Evolutionary conservation across 2,329 filamentous ascomycete species (phyloP).

Genomic region (Venturia effusa): DNA sequence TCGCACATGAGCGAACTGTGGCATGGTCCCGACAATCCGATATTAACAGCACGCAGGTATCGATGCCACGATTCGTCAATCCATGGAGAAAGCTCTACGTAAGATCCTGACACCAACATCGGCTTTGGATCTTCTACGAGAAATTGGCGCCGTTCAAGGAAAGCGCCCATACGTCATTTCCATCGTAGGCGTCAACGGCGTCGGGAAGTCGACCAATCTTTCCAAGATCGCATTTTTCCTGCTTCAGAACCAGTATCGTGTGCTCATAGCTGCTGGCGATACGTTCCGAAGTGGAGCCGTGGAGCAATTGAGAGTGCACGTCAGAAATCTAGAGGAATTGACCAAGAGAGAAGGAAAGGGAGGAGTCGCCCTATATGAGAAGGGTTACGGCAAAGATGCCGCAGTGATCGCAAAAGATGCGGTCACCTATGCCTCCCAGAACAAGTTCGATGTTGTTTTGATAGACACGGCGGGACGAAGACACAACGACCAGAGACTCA

Average conservation of each 20-base stretch:
- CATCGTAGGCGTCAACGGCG: slow-evolving; percentile 95
- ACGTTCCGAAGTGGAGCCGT: slow-evolving; percentile 96
- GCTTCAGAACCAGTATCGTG: slow-evolving; percentile 91
- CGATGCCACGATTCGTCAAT: slow-evolving; percentile 68
- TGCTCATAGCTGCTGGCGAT: slow-evolving; percentile 87
- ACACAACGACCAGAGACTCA: slow-evolving; percentile 91
- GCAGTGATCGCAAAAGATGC: slow-evolving; percentile 92
- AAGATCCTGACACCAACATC: slow-evolving; percentile 95
- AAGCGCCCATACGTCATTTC: slow-evolving; percentile 89
- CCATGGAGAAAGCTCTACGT: slow-evolving; percentile 84
- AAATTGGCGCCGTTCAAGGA: slow-evolving; percentile 65
- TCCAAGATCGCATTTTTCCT: slow-evolving; percentile 98
- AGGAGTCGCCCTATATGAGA: slow-evolving; percentile 83
- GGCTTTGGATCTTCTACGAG: slow-evolving; percentile 85
- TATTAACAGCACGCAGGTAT: slow-evolving; percentile 39
- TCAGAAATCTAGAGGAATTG: slow-evolving; percentile 84
- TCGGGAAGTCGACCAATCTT: slow-evolving; percentile 95
- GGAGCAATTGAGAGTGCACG: slow-evolving; percentile 92
- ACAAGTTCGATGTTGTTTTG: slow-evolving; percentile 82
- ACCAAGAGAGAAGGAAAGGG: slow-evolving; percentile 70
- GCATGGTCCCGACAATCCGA: background rate
- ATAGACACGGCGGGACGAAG: slow-evolving; percentile 93
- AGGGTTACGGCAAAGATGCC: slow-evolving; percentile 95
- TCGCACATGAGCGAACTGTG: background rate
- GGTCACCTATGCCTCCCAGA: slow-evolving; percentile 63